Evolutionary conservation across 129 eudicot species (phyloP).

Genomic region (Sambucus nigra): DNA sequence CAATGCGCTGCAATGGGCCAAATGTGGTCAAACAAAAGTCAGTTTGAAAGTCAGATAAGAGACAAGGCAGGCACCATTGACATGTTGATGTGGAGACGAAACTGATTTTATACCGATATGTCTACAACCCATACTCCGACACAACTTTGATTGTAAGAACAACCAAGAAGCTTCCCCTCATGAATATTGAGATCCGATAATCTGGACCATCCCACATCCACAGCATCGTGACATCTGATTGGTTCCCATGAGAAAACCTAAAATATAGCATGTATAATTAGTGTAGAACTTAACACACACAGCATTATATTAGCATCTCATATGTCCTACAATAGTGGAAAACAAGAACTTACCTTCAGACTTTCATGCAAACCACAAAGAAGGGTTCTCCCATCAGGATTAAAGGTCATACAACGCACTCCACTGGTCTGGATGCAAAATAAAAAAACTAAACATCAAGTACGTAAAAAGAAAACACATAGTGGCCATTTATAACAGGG

Average conservation of each 20-base stretch:
- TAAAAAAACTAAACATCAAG: conserved; percentile 2
- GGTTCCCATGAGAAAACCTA: conserved; percentile 99
- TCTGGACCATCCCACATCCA: conserved; percentile 97
- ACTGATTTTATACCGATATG: conserved; percentile 56
- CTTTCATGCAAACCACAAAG: conserved; percentile 94
- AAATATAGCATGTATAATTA: conserved; percentile 1
- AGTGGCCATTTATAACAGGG: not conserved
- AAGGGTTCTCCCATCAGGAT: conserved; percentile 95
- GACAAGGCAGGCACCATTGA: conserved; percentile 1
- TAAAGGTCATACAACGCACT: conserved; percentile 93
- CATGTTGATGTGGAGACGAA: conserved; percentile 6
- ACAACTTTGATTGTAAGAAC: conserved; percentile 97
- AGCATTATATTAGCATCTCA: conserved; percentile 1
- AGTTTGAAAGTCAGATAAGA: conserved; percentile 12
- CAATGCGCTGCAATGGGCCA: conserved; percentile 51
- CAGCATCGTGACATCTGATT: conserved; percentile 82
- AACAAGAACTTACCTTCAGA: conserved; percentile 47
- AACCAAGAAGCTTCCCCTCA: conserved; percentile 97
- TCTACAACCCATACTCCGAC: conserved; percentile 99
- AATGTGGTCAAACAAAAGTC: conserved; percentile 12
- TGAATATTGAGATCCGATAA: conserved; percentile 86
- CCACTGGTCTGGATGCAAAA: conserved; percentile 65
- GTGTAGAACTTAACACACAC: conserved; percentile 5
- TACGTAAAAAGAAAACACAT: not conserved
- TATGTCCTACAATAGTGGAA: not conserved